Base-by-base conservation (phyloP, 768 basidiomycete genomes). In the Russula sp. region DNA sequence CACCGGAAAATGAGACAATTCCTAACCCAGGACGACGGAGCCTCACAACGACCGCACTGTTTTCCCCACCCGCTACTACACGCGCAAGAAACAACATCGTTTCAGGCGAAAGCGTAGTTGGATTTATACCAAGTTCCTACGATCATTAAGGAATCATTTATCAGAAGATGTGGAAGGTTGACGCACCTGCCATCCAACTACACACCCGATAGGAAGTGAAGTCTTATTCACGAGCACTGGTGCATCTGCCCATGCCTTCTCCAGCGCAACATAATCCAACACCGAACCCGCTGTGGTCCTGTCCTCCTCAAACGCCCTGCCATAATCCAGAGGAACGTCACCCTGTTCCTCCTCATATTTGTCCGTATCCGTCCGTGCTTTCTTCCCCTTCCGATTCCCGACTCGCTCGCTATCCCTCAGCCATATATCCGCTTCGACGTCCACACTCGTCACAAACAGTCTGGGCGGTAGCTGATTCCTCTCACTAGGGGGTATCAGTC, bases 371-470 rank as follows among this genome's bases (percentile, higher is more conserved):
- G 69, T 72, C 60, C 72, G 70, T 53, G 71, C 71, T 63, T 75
- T 78, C 66, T 76, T 79, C 60, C 74, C 73, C 62, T 75, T 76
- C 42, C 68, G 18, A n/a, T 65, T 49, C 64, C 64, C 51, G 11
- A 7, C 18, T 51, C 37, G 53, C 6, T 65, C 20, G 63, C 57
- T 59, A 57, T 57, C 34, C 48, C 54, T 32, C 61, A 71, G 73
- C 75, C 70, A 77, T 68, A 78, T 63, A 1, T 76, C 80, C 31
- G 76, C 80, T 68, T 88, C 87, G 31, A 89, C 85, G 64, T 90
- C 86, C 2, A 89, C 77, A 66, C 83, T 85, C 3, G 88, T 89
- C 39, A 90, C 85, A 64, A 90, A 83, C 68, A 90, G 70, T 56
- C 86, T 84, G 4, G 75, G 68, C 0, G 88, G 88, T 8, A 90